These are phyloP conservation scores for Collybiopsis luxurians DNA, from an alignment of 768 basidiomycete species.

Conservation along the genomic window DNA sequence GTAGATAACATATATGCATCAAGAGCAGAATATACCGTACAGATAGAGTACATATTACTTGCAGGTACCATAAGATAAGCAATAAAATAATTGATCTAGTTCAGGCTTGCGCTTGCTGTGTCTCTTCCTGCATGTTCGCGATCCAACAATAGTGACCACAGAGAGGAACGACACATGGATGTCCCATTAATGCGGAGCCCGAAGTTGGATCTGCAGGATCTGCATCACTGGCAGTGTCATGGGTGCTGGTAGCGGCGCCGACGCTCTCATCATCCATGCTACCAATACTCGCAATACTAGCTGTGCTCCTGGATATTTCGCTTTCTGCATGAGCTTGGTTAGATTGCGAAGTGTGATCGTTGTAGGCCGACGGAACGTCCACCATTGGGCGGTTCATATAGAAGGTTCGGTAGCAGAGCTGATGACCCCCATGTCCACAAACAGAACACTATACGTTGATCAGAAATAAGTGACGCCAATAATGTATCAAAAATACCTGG, in stretches of 20 bases:
- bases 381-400: slow-evolving; percentile 60
- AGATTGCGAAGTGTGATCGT: slow-evolving; percentile 9
- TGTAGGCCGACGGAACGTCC: slow-evolving; percentile 31
- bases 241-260: slow-evolving; percentile 11
- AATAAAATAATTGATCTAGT: not conserved
- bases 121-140: not conserved
- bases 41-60: no score
- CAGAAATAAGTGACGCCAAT: no score
- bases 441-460: slow-evolving; percentile 45
- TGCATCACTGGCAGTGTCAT: slow-evolving; percentile 16
- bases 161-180: slow-evolving; percentile 67
- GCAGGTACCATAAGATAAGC: not conserved
- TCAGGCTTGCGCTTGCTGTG: not conserved
- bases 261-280: slow-evolving; percentile 21
- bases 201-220: slow-evolving; percentile 14
- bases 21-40: no score
- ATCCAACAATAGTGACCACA: slow-evolving; percentile 82
- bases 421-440: slow-evolving; percentile 81
- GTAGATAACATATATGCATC: no score
- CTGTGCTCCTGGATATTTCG: slow-evolving; percentile 17
- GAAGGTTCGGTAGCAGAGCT: slow-evolving; percentile 69
- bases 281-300: slow-evolving; percentile 7
- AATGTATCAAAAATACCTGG: slow-evolving; percentile 24
- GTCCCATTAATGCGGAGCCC: slow-evolving; percentile 39
- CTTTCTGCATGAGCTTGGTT: slow-evolving; percentile 8